A percentile compares a stretch with the other conserved stretches of the same genome.
Conservation (phyloP, 768 basidiomycete genomes). For the Suillus subluteus region DNA sequence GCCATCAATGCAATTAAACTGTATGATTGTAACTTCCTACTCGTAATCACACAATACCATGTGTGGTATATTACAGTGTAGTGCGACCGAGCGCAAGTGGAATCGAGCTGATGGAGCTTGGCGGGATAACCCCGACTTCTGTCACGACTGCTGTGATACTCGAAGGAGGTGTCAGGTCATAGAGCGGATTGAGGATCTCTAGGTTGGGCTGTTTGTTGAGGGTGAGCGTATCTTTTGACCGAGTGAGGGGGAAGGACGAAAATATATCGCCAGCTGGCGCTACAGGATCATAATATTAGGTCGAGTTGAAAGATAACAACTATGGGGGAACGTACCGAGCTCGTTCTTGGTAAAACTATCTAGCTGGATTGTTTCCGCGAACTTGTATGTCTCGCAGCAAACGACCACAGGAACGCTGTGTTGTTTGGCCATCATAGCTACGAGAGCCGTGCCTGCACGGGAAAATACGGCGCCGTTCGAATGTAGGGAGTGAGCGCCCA, state of each 20-base stretch:
- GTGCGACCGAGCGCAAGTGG: conserved; percentile 58
- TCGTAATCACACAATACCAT: not conserved
- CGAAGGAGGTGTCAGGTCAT: conserved; percentile 91
- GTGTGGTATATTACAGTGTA: conserved; percentile 11
- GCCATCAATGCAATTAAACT: not conserved
- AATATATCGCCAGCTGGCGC: conserved; percentile 32
- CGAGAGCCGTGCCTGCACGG: conserved; percentile 91
- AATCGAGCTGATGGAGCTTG: conserved; percentile 86
- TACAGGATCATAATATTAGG: conserved; percentile 9
- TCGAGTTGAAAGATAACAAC: not conserved
- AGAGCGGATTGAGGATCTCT: conserved; percentile 84
- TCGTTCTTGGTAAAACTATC: conserved; percentile 98
- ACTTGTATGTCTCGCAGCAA: conserved; percentile 99
- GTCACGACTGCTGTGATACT: conserved; percentile 96
- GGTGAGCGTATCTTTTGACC: conserved; percentile 7
- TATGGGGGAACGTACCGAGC: conserved; percentile 59
- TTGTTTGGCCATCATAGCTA: conserved; percentile 94
- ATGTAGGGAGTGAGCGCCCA: conserved; percentile 94
- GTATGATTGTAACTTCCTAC: conserved; percentile 6
- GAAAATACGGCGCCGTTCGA: conserved; percentile 95
- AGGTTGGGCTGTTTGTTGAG: conserved; percentile 53
- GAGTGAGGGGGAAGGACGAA: conserved; percentile 22
- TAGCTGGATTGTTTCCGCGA: conserved; percentile 88
- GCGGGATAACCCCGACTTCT: conserved; percentile 94
- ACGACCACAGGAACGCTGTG: conserved; percentile 92